These are phyloP conservation scores for Russula olivacea DNA, from an alignment of 768 basidiomycete species.

Conservation along the genomic window DNA sequence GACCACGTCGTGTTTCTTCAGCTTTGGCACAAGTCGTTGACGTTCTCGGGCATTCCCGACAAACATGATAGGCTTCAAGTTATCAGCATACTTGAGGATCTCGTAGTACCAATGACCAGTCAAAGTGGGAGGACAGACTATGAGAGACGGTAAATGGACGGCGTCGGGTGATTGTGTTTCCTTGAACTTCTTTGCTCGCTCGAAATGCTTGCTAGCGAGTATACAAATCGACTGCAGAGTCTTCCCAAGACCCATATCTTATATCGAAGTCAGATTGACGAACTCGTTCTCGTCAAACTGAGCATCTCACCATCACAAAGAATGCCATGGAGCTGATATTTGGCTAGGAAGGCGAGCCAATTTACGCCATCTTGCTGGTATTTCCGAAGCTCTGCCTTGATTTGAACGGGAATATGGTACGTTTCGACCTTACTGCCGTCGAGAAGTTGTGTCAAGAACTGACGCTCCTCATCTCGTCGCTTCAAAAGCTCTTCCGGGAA, in stretches of 20 bases:
- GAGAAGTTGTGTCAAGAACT: slow-evolving; percentile 88
- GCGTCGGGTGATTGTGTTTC: slow-evolving; percentile 66
- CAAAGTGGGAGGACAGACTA: slow-evolving; percentile 94
- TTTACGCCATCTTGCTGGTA: slow-evolving; percentile 99
- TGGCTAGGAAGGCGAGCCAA: slow-evolving; percentile 97
- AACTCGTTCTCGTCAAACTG: not conserved
- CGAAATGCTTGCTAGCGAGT: slow-evolving; percentile 87
- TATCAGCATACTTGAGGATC: slow-evolving; percentile 85
- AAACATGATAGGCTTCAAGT: slow-evolving; percentile 80
- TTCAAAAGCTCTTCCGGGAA: slow-evolving; percentile 85
- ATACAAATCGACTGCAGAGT: slow-evolving; percentile 98
- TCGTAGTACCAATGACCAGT: slow-evolving; percentile 99
- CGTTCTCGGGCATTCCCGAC: slow-evolving; percentile 84
- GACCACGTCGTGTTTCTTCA: slow-evolving; percentile 78
- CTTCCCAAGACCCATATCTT: slow-evolving; percentile 99
- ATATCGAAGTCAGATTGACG: slow-evolving; percentile 12
- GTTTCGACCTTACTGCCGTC: slow-evolving; percentile 93
- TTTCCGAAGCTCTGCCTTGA: slow-evolving; percentile 92
- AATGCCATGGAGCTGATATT: slow-evolving; percentile 96
- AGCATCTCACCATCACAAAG: slow-evolving; percentile 81
- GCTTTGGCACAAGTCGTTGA: slow-evolving; percentile 52
- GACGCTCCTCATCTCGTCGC: slow-evolving; percentile 79
- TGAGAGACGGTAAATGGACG: slow-evolving; percentile 86
- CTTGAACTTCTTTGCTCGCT: slow-evolving; percentile 65
- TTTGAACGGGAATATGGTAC: slow-evolving; percentile 76